Evolutionary conservation across 768 basidiomycete species (phyloP).

Genomic region (Tephrocybe sp.): DNA sequence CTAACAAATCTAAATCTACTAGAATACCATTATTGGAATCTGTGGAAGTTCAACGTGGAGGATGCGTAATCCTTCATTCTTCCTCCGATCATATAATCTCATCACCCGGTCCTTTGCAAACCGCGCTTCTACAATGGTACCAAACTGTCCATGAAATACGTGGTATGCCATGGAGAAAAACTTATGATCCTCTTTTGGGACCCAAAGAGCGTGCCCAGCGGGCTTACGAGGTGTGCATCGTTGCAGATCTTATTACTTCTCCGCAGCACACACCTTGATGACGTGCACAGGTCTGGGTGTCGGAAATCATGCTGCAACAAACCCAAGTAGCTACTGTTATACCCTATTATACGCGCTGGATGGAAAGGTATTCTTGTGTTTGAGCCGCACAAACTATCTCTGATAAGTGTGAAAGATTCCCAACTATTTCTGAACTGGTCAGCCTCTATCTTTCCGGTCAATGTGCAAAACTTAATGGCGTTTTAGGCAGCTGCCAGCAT

Average conservation of each 20-base stretch:
- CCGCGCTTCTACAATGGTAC: constrained; percentile 70
- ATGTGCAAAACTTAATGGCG: neutral
- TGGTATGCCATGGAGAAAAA: constrained; percentile 92
- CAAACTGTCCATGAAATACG: constrained; percentile 59
- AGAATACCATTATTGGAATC: neutral
- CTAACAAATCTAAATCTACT: neutral
- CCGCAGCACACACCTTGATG: neutral
- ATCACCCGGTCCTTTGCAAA: constrained; percentile 38
- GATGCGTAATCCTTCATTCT: constrained; percentile 32
- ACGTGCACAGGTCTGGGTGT: constrained; percentile 70
- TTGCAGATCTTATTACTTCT: neutral
- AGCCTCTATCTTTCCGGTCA: constrained; percentile 19
- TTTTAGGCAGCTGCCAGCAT: constrained; percentile 62
- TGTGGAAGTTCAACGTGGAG: neutral
- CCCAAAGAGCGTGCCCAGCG: constrained; percentile 70
- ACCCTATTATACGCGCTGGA: constrained; percentile 89
- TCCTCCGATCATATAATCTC: constrained; percentile 48
- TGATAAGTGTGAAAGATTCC: constrained; percentile 53
- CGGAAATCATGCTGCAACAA: constrained; percentile 96
- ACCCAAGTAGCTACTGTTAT: constrained; percentile 94
- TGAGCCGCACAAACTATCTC: neutral
- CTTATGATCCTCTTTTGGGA: constrained; percentile 51
- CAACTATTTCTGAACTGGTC: constrained; percentile 75
- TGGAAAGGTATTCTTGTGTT: constrained; percentile 51
- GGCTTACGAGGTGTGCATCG: constrained; percentile 80